Conservation (phyloP, 2,329 filamentous ascomycete genomes). For the Aplosporella prunicola region DNA sequence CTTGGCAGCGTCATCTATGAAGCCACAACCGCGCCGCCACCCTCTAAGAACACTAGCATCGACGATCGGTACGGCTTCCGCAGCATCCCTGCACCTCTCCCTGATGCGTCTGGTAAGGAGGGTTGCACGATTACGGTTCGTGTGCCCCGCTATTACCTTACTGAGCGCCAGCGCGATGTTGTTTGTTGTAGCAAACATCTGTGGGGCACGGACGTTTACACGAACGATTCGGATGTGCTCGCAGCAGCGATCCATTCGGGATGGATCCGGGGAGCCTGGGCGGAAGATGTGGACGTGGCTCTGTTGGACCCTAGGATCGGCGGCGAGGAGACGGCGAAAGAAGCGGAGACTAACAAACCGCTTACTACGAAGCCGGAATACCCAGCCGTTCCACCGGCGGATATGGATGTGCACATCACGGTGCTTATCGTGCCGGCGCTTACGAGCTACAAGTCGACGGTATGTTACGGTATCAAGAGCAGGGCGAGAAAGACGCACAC, state of each 20-base stretch:
- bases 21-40: constrained; percentile 48
- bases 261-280: constrained; percentile 85
- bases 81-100: constrained; percentile 60
- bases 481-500: constrained; percentile 71
- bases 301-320: constrained; percentile 52
- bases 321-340: constrained; percentile 24
- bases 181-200: constrained; percentile 72
- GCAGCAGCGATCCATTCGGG: constrained; percentile 89
- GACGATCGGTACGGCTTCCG: constrained; percentile 49
- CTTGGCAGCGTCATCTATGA: constrained; percentile 79
- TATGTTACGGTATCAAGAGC: constrained; percentile 72
- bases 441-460: constrained; percentile 64
- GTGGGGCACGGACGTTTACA: constrained; percentile 93
- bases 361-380: constrained; percentile 32
- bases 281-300: constrained; percentile 61
- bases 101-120: constrained; percentile 59
- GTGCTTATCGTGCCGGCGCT: constrained; percentile 73
- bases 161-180: constrained; percentile 61
- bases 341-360: constrained; percentile 33
- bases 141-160: constrained; percentile 70
- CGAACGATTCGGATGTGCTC: constrained; percentile 88
- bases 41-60: constrained; percentile 26
- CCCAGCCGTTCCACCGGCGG: constrained; percentile 54
- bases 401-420: constrained; percentile 79
- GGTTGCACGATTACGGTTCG: constrained; percentile 89